Percentiles rank a stretch among this genome's conserved stretches.
Evolutionary conservation across 257 asterid genomes (phyloP).

Genomic region (Solanum piurae): DNA sequence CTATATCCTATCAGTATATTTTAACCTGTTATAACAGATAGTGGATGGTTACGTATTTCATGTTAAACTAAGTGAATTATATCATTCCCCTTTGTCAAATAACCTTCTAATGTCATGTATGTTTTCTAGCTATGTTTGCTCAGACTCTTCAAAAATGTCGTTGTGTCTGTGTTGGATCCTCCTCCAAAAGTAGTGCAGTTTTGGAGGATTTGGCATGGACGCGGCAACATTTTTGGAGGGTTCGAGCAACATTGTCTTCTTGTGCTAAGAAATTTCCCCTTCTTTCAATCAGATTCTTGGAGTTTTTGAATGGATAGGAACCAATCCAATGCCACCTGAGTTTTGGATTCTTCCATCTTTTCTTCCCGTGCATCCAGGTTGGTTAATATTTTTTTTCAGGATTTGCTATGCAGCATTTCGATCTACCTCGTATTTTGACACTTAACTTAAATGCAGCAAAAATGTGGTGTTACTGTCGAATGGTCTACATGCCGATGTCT

Average conservation of each 20-base stretch:
- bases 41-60: not conserved
- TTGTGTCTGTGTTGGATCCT: not conserved
- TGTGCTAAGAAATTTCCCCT: not conserved
- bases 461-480: conserved; percentile 73
- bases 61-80: not conserved
- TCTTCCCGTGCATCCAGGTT: conserved; percentile 79
- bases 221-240: not conserved
- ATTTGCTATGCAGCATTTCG: not conserved
- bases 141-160: not conserved
- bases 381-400: not conserved
- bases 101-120: not conserved
- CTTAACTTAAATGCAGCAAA: conserved; percentile 34
- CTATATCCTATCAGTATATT: not conserved
- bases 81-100: not conserved
- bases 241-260: not conserved
- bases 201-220: not conserved
- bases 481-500: conserved; percentile 83
- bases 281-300: conserved; percentile 40
- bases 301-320: conserved; percentile 60
- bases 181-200: not conserved
- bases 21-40: not conserved
- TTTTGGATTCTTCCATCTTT: conserved; percentile 71
- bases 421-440: not conserved
- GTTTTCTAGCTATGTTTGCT: not conserved
- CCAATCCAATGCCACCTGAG: conserved; percentile 78